Evolutionary conservation across 2,329 filamentous ascomycete species (phyloP).

Genomic region (Chrysoporthe deuterocubensis): DNA sequence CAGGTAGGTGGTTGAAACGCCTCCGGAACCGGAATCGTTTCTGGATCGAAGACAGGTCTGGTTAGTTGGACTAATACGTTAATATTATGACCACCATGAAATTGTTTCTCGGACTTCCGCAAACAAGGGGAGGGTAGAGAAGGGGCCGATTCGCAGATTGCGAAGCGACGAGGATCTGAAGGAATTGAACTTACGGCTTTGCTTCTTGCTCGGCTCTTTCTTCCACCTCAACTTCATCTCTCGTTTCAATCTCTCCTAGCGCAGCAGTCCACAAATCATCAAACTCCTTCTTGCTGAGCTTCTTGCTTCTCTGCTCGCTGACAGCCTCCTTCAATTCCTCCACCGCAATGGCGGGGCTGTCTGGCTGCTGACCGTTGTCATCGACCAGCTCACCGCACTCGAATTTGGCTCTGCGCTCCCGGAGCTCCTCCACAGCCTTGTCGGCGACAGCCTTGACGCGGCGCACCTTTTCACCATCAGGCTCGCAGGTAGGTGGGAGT

Average conservation of each 20-base stretch:
- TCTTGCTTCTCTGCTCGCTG: slow-evolving; percentile 75
- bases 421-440: slow-evolving; percentile 82
- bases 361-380: slow-evolving; percentile 61
- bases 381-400: slow-evolving; percentile 80
- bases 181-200: slow-evolving; percentile 54
- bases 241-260: slow-evolving; percentile 69
- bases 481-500: slow-evolving; percentile 88
- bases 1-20: slow-evolving; percentile 67
- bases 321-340: slow-evolving; percentile 79
- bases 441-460: slow-evolving; percentile 87
- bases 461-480: slow-evolving; percentile 89
- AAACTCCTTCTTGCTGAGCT: slow-evolving; percentile 86
- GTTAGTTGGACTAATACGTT: slow-evolving; percentile 69
- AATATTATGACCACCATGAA: slow-evolving; percentile 38
- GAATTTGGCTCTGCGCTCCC: slow-evolving; percentile 83
- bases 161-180: slow-evolving; percentile 24
- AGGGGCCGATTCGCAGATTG: neutral
- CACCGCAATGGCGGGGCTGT: slow-evolving; percentile 65
- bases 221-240: slow-evolving; percentile 62
- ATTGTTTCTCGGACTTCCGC: slow-evolving; percentile 31
- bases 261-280: slow-evolving; percentile 83
- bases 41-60: slow-evolving; percentile 74
- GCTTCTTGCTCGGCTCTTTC: slow-evolving; percentile 37
- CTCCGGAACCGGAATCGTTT: slow-evolving; percentile 71
- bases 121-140: slow-evolving; percentile 10